Conservation (phyloP, 2,329 filamentous ascomycete species). For the Pezizomycotina sp. region DNA sequence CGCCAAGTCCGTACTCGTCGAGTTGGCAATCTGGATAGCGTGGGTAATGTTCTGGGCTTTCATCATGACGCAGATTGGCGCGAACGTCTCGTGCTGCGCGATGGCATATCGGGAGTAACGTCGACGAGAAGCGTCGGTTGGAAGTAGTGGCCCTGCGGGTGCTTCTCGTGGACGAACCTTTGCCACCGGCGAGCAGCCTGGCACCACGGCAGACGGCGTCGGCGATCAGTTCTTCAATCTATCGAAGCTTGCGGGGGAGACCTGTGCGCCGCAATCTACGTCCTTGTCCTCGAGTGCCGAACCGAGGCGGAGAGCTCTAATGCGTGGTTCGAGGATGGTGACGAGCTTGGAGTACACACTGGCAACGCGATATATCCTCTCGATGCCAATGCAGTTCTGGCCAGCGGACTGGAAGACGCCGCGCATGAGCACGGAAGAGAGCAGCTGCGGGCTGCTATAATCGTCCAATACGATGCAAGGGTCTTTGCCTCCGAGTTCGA, state of each 20-base stretch:
- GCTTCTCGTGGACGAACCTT: constrained; percentile 52
- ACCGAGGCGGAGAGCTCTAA: constrained; percentile 59
- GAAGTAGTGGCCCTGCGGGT: constrained; percentile 80
- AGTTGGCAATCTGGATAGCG: constrained; percentile 66
- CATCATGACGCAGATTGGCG: constrained; percentile 76
- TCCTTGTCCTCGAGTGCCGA: constrained; percentile 43
- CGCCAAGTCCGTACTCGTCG: constrained; percentile 73
- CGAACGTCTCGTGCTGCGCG: constrained; percentile 82
- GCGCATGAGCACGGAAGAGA: constrained; percentile 70
- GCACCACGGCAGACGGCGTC: constrained; percentile 69
- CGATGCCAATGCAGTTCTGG: constrained; percentile 95
- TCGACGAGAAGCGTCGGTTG: constrained; percentile 76
- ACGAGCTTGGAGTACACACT: constrained; percentile 60
- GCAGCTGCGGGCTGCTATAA: constrained; percentile 48
- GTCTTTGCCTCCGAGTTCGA: constrained; percentile 91
- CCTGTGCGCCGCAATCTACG: constrained; percentile 76
- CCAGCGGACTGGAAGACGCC: constrained; percentile 90
- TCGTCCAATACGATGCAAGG: constrained; percentile 80
- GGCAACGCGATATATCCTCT: constrained; percentile 71
- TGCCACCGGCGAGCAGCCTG: constrained; percentile 63
- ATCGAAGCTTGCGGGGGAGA: constrained; percentile 60
- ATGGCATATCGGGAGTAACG: constrained; percentile 74
- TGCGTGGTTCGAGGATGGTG: constrained; percentile 51
- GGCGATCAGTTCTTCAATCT: constrained; percentile 59
- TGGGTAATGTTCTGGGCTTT: constrained; percentile 47